Base-by-base conservation (phyloP, 345 rosid genomes). In the Sisymbrium altissimum region DNA sequence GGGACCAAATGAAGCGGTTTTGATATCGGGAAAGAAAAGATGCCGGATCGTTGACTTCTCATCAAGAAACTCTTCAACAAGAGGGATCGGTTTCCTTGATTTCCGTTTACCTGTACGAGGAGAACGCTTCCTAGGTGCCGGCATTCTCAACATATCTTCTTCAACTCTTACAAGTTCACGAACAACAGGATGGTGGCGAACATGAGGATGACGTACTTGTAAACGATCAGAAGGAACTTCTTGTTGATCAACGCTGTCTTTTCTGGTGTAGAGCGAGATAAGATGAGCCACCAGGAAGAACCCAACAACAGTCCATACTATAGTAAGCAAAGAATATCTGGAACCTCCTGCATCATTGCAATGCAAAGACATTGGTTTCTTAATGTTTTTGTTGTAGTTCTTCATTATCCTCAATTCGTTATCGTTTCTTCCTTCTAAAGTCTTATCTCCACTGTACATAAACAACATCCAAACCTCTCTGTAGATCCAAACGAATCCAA, bases 31-130 rank as follows among this genome's bases (percentile, higher is more conserved):
- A 72, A 94, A 94, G 83, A 94, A 94, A 1, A 87, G 77, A 57
- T 85, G 81, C 39, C 97, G 81, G 55, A 91, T 84, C 45, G 85
- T 89, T 18, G 97, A 95, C 74, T 88, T 88, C 74, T 95, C 97
- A n/a, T 95, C 96, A 67, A 94, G 96, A 85, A 89, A 94, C 83
- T 94, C 98, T 69, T 94, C 97, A 49, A 89, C 79, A 59, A 94
- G 21, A 67, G 97, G 83, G 39, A 84, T 57, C 55, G 83, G 82
- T 71, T 71, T 72, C 80, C 86, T 87, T 17, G 93, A 91, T 80
- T 86, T 91, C 70, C 97, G 85, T 75, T 91, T 94, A 29, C 84
- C 85, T 60, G 93, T 87, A 14, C 89, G 97, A 32, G 94, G 92
- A 44, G 98, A 87, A 55, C 93, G 89, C 72, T 76, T 94, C 74